phyloP scores from a whole-genome alignment of 768 basidiomycete genomes.

The Lactifluus echinatus region DNA sequence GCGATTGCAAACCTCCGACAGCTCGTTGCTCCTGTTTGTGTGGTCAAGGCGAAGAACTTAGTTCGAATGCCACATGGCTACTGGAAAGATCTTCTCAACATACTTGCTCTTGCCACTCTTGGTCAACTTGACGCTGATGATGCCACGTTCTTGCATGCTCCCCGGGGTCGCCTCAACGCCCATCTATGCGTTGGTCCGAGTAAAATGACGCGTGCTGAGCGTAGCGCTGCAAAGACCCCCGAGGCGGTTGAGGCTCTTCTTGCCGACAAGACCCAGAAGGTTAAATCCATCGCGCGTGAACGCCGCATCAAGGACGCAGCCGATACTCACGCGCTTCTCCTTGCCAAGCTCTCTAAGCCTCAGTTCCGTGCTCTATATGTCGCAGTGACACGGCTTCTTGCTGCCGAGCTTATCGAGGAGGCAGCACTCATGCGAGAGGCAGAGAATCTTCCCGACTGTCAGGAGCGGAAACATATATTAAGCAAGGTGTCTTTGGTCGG shows the following conservation, averaged over 20 bases:
- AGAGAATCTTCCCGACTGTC: conserved; percentile 28
- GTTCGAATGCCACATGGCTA: conserved; percentile 44
- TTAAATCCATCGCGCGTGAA: conserved; percentile 14
- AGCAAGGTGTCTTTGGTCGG: conserved; percentile 46
- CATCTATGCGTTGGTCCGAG: not conserved
- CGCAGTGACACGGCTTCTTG: conserved; percentile 52
- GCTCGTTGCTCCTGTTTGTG: conserved; percentile 24
- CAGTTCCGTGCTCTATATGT: conserved; percentile 58
- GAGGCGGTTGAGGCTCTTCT: not conserved
- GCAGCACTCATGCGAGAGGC: conserved; percentile 32
- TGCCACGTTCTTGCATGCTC: conserved; percentile 7
- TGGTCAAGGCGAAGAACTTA: conserved; percentile 24
- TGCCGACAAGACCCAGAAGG: conserved; percentile 12
- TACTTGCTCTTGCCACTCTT: conserved; percentile 49
- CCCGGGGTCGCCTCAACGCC: not conserved
- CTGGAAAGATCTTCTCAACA: conserved; percentile 70
- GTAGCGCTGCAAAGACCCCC: conserved; percentile 22
- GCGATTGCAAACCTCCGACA: conserved; percentile 43
- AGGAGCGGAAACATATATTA: conserved; percentile 26
- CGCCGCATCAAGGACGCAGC: conserved; percentile 22
- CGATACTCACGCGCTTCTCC: conserved; percentile 31
- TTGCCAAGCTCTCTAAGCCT: conserved; percentile 35
- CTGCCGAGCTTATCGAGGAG: conserved; percentile 43
- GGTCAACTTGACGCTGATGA: conserved; percentile 35
- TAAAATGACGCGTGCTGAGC: not conserved